Evolutionary conservation across 2,329 filamentous ascomycete genomes (phyloP), one percentile per base, ranked within the genome.

Genomic region (Helicocarpus griseus): DNA sequence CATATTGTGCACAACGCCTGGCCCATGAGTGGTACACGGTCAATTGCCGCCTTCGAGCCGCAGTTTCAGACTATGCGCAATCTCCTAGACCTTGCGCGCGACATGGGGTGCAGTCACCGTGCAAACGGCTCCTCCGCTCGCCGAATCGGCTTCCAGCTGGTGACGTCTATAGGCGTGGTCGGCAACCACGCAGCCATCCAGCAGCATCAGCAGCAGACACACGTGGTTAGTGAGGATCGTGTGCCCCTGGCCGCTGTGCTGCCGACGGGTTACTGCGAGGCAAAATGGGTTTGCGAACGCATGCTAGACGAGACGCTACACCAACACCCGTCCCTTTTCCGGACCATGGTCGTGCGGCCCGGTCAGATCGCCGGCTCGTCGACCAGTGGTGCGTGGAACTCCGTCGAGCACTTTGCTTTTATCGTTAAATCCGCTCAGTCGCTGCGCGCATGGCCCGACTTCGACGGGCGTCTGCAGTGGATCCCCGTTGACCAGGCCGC

Each of bases 1-100:
- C 72, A 78, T 53, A 70, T 81, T 38, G 52, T 77, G 19, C 78
- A 81, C 62, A 79, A 77, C 55, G 76, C 77, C 0, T 79, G 75
- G 74, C 71, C 70, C 0, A 78, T 81, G 63, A 77, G 78, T 61
- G 77, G 74, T 59, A 78, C 75, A 59, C 69, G 78, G 17, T 63
- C 70, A 0, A 53, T 79, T 5, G 64, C 69, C 22, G 75, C 71
- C 0, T 81, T 80, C 51, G 73, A 75, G 57, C 67, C 72, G 0
- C 73, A 79, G 55, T 71, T 81, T 38, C 66, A 70, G 2, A 71
- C 74, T 3, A 70, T 81, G 48, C 71, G 75, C 5, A 73, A 75
- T 54, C 62, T 83, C 4, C 67, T 77, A 6, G 62, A 74, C 36
- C 62, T 80, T 2, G 73, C 74, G 0, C 51, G 62, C 2, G 66